A percentile compares a stretch with the other conserved stretches of the same genome.
Evolutionary conservation across 83 land plant species (phyloP).

Genomic region (Picea abies): DNA sequence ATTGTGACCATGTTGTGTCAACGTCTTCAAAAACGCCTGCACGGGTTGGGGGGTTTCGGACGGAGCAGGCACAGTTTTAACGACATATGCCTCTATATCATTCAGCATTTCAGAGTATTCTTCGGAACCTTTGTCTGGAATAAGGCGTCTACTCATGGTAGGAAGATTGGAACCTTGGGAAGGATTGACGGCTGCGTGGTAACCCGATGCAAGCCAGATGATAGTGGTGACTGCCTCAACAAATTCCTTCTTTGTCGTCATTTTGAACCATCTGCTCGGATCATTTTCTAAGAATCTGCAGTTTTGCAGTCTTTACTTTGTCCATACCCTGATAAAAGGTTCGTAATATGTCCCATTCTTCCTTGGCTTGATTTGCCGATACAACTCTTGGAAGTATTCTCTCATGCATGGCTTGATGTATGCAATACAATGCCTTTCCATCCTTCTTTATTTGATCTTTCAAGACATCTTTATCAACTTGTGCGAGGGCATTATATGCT

Average conservation of each 20-base stretch:
- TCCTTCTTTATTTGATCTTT: too few species aligned
- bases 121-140: constrained; percentile 27
- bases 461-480: too few species aligned
- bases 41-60: constrained; percentile 27
- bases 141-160: constrained; percentile 16
- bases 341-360: too few species aligned
- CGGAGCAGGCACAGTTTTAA: constrained; percentile 19
- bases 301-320: too few species aligned
- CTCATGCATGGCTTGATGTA: too few species aligned
- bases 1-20: constrained; percentile 29
- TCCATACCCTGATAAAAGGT: too few species aligned
- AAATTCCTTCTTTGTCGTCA: background rate
- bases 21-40: constrained; percentile 28
- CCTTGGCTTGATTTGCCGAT: too few species aligned
- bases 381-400: too few species aligned
- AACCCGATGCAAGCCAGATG: background rate
- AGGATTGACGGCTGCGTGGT: background rate
- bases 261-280: constrained; percentile 16
- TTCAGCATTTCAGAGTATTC: constrained; percentile 29
- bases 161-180: background rate
- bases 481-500: too few species aligned
- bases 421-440: too few species aligned
- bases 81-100: constrained; percentile 32
- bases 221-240: background rate
- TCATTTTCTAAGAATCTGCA: too few species aligned